A percentile compares a stretch with the other conserved stretches of the same genome.
Conservation (phyloP, 768 basidiomycete species). For the Tricholoma matsutake region DNA sequence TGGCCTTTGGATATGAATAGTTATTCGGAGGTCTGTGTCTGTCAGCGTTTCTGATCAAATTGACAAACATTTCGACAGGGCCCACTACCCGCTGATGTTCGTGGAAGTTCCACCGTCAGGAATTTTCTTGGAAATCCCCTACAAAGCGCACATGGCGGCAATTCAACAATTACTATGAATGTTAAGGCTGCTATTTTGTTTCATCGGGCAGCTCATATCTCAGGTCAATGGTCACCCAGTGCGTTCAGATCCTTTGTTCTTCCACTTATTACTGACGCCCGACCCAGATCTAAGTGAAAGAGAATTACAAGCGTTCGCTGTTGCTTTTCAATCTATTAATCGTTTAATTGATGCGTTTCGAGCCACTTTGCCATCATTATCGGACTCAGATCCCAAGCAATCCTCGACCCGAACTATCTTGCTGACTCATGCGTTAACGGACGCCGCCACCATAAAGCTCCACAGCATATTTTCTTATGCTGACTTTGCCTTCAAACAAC, state of each 20-base stretch:
- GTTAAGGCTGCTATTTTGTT: constrained; percentile 58
- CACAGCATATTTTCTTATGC: constrained; percentile 46
- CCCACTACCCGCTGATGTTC: constrained; percentile 40
- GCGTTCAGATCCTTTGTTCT: constrained; percentile 14
- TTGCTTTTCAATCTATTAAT: constrained; percentile 44
- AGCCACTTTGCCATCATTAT: constrained; percentile 29
- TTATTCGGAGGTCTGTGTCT: constrained; percentile 34
- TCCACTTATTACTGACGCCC: constrained; percentile 1
- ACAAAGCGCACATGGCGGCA: constrained; percentile 29
- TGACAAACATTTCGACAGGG: constrained; percentile 32
- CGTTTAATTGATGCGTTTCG: constrained; percentile 43
- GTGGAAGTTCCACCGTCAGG: constrained; percentile 45
- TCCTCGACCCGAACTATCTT: constrained; percentile 36
- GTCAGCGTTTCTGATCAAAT: background rate
- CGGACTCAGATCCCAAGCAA: constrained; percentile 30
- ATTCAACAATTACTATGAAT: constrained; percentile 39
- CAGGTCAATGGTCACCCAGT: constrained; percentile 45
- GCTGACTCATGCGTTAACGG: constrained; percentile 45
- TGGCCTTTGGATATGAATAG: constrained; percentile 45
- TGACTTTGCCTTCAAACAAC: constrained; percentile 39
- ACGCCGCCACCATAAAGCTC: constrained; percentile 50
- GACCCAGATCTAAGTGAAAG: constrained; percentile 36
- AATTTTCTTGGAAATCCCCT: constrained; percentile 42
- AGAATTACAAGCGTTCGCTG: constrained; percentile 40
- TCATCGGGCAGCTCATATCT: constrained; percentile 54